These are phyloP conservation scores for Artemisia argyi DNA, from an alignment of 129 eudicot species.

Conservation along the genomic window DNA sequence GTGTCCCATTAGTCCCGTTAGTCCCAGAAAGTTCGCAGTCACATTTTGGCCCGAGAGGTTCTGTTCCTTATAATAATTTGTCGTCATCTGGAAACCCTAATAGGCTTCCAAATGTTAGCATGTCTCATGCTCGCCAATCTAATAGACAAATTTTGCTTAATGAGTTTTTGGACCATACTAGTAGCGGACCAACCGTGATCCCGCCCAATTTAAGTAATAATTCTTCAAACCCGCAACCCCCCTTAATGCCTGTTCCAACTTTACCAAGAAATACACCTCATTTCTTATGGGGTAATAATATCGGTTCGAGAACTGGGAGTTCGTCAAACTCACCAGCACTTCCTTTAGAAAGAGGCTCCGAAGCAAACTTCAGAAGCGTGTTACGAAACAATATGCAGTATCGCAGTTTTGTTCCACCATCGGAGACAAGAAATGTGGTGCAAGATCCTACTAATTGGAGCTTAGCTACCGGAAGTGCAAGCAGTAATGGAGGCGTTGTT, in stretches of 20 bases:
- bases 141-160: conserved; percentile 38
- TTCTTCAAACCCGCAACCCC: conserved; percentile 41
- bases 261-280: conserved; percentile 42
- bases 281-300: conserved; percentile 46
- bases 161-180: conserved; percentile 45
- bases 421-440: conserved; percentile 43
- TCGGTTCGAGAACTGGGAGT: conserved; percentile 42
- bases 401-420: conserved; percentile 41
- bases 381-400: conserved; percentile 43
- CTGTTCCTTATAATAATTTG: conserved; percentile 21
- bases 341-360: conserved; percentile 49
- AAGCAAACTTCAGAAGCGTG: conserved; percentile 44
- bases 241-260: conserved; percentile 33
- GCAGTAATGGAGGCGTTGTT: conserved; percentile 29
- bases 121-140: conserved; percentile 24
- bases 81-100: conserved; percentile 28
- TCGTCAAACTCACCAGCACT: conserved; percentile 36
- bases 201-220: conserved; percentile 26
- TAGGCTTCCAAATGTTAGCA: conserved; percentile 36
- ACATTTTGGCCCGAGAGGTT: conserved; percentile 35
- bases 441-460: conserved; percentile 66
- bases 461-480: conserved; percentile 43
- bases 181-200: conserved; percentile 27
- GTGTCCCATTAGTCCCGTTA: conserved; percentile 26
- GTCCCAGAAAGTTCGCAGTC: conserved; percentile 45